Percentiles rank a stretch among this genome's conserved stretches.
Evolutionary conservation across 2,329 filamentous ascomycete species (phyloP).

Genomic region (Penicillium olsonii): DNA sequence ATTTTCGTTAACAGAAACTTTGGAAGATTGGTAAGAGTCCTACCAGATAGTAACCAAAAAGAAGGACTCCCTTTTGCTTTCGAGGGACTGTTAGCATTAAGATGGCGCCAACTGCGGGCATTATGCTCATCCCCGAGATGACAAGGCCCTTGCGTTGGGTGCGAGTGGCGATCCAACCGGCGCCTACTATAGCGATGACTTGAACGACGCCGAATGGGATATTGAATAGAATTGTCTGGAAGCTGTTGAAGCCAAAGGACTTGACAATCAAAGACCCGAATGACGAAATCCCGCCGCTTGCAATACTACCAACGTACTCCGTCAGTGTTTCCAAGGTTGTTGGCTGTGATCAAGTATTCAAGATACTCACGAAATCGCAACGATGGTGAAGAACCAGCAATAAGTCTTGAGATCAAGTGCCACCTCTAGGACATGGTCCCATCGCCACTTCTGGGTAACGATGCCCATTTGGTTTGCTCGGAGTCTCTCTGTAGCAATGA

Average conservation of each 20-base stretch:
- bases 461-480: conserved; percentile 59
- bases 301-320: conserved; percentile 31
- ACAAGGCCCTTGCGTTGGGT: conserved; percentile 49
- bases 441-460: conserved; percentile 55
- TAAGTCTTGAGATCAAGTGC: conserved; percentile 38
- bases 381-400: conserved; percentile 34
- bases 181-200: conserved; percentile 36
- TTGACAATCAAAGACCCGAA: conserved; percentile 47
- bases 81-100: conserved; percentile 53
- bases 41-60: conserved; percentile 56
- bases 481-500: conserved; percentile 56
- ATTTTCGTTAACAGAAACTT: too few relatives aligned
- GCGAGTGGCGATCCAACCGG: conserved; percentile 44
- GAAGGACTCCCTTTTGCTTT: conserved; percentile 49
- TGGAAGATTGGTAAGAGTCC: too few relatives aligned
- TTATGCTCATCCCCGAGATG: conserved; percentile 41
- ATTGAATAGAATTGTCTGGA: conserved; percentile 45
- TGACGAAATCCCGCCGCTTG: conserved; percentile 40
- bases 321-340: too few relatives aligned
- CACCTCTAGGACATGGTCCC: conserved; percentile 47
- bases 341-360: too few relatives aligned
- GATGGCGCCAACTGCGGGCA: conserved; percentile 47
- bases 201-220: conserved; percentile 45
- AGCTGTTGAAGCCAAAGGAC: conserved; percentile 44
- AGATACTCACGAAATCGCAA: conserved; percentile 25